These are phyloP conservation scores for Candida nonsorbophila DNA, from an alignment of 805 yeast species.

Conservation along the genomic window DNA sequence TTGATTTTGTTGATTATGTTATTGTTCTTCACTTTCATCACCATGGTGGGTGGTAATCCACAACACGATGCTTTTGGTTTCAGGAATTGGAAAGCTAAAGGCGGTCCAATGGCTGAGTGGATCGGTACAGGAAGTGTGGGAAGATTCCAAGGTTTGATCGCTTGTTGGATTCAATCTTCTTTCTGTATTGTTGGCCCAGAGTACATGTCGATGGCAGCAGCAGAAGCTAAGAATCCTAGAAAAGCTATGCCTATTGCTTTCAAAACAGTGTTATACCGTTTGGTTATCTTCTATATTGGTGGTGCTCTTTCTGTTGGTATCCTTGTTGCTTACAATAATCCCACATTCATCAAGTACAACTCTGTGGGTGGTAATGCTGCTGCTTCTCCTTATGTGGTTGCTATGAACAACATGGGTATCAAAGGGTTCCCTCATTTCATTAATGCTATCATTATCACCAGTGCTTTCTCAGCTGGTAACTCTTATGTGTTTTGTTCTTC, in stretches of 20 bases:
- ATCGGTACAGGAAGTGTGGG: constrained; percentile 33
- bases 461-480: constrained; percentile 82
- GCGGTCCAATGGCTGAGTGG: constrained; percentile 36
- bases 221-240: constrained; percentile 59
- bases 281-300: constrained; percentile 20
- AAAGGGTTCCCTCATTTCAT: constrained; percentile 69
- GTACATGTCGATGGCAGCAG: constrained; percentile 37
- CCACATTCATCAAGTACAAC: constrained; percentile 10
- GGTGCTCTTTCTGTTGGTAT: constrained; percentile 17
- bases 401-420: constrained; percentile 64
- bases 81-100: constrained; percentile 27
- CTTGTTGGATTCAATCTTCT: constrained; percentile 31
- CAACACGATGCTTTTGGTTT: constrained; percentile 27
- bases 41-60: constrained; percentile 36
- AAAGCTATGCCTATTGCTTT: constrained; percentile 57
- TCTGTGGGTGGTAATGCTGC: constrained; percentile 17
- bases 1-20: constrained; percentile 32
- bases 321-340: constrained; percentile 18
- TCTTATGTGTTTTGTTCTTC: constrained; percentile 73
- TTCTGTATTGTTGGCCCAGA: constrained; percentile 42
- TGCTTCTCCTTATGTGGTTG: constrained; percentile 78
- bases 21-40: constrained; percentile 26
- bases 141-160: constrained; percentile 37
- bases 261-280: constrained; percentile 46
- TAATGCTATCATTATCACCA: constrained; percentile 67